phyloP scores from a whole-genome alignment of 352 stramenopile genomes.

The Globisporangium mamillatum region DNA sequence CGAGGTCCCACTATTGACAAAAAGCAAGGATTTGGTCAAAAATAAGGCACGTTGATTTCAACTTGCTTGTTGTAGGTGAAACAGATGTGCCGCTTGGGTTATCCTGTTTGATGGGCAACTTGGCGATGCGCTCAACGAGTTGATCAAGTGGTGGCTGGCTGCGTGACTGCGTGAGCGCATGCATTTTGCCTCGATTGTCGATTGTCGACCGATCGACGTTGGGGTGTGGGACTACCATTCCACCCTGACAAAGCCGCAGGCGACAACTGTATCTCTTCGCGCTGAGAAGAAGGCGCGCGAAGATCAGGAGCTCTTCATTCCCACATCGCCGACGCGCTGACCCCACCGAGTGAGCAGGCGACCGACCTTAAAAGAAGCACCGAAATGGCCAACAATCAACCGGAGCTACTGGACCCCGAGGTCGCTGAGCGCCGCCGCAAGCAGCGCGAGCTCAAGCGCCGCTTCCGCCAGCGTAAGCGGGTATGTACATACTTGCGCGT shows the following conservation, averaged over 20 bases:
- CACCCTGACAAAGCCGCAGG: too few relatives aligned
- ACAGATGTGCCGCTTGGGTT: background rate
- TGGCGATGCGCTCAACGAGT: background rate
- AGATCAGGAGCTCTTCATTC: background rate
- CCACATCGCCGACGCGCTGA: background rate
- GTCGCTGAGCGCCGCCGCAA: conserved; percentile 13
- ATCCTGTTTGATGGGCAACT: background rate
- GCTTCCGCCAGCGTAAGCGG: conserved; percentile 15
- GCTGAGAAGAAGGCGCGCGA: background rate
- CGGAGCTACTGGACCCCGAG: background rate
- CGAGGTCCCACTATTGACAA: too few relatives aligned
- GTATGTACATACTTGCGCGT: background rate
- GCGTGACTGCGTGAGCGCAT: background rate
- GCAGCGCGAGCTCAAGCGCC: conserved; percentile 19
- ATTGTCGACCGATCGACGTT: background rate
- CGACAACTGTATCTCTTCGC: background rate
- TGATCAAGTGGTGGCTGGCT: background rate
- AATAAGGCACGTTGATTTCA: too few relatives aligned
- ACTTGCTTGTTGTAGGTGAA: too few relatives aligned
- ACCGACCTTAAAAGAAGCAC: background rate
- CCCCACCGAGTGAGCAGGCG: too few relatives aligned
- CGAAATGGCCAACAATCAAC: background rate
- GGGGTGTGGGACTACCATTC: background rate
- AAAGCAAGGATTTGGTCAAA: too few relatives aligned
- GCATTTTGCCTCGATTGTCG: background rate